Conservation (phyloP, 2,329 filamentous ascomycete genomes). For the Aquanectria penicillioides region DNA sequence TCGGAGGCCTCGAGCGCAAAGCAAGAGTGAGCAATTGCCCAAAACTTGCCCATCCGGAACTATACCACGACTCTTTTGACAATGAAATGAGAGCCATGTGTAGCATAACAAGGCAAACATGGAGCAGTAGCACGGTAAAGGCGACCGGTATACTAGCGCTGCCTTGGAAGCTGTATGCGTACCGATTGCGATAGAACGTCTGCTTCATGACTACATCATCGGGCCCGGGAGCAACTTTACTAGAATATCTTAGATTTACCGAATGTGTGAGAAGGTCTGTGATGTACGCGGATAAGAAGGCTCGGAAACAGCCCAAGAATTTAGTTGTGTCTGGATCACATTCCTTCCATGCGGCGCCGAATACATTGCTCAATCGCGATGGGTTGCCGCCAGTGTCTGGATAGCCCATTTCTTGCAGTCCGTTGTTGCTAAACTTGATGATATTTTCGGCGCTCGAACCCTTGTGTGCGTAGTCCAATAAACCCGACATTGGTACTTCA, state of each 20-base stretch:
- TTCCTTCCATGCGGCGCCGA: background rate
- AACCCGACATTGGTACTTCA: background rate
- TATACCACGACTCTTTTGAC: background rate
- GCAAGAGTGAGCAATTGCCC: slow-evolving; percentile 11
- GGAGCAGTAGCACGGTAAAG: background rate
- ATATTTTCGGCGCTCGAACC: background rate
- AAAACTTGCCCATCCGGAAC: slow-evolving; percentile 7
- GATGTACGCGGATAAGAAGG: background rate
- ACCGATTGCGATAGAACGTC: background rate
- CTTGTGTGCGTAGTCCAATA: background rate
- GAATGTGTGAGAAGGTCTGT: background rate
- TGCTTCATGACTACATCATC: background rate
- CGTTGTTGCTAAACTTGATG: background rate
- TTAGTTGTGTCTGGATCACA: background rate
- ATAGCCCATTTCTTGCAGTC: background rate
- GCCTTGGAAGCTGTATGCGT: background rate
- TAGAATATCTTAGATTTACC: no score
- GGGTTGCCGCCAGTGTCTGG: background rate
- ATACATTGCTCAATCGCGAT: background rate
- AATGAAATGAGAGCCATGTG: background rate
- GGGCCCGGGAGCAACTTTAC: background rate
- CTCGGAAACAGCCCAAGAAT: background rate
- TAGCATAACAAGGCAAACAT: background rate
- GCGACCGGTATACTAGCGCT: background rate
- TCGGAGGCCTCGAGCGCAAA: background rate